phyloP scores from a whole-genome alignment of 2,329 filamentous ascomycete genomes.

The Alternaria solani region DNA sequence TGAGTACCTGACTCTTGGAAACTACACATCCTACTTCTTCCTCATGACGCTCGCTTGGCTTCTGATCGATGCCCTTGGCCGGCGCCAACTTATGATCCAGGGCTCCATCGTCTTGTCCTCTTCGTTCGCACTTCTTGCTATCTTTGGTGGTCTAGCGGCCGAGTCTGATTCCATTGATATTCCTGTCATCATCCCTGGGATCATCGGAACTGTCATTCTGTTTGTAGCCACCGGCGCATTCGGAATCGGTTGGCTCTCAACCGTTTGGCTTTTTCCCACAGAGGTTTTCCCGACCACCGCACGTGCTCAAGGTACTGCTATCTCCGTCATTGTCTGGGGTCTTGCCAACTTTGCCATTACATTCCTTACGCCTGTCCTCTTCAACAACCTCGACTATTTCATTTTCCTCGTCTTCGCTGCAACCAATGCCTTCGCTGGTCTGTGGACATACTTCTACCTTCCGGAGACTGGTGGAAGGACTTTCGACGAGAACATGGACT shows the following conservation, averaged over 20 bases:
- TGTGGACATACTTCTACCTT: slow-evolving; percentile 62
- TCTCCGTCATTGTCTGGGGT: slow-evolving; percentile 65
- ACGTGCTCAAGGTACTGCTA: slow-evolving; percentile 63
- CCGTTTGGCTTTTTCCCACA: slow-evolving; percentile 67
- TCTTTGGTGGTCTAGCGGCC: slow-evolving; percentile 61
- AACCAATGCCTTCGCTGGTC: slow-evolving; percentile 63
- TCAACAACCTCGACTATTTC: slow-evolving; percentile 67
- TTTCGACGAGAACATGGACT: slow-evolving; percentile 68
- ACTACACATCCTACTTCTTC: slow-evolving; percentile 68
- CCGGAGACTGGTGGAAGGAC: slow-evolving; percentile 66
- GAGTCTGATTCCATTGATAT: slow-evolving; percentile 50
- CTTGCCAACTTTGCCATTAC: slow-evolving; percentile 67
- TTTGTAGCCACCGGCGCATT: slow-evolving; percentile 68
- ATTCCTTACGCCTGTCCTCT: slow-evolving; percentile 65
- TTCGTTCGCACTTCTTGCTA: slow-evolving; percentile 61
- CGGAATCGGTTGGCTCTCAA: slow-evolving; percentile 67
- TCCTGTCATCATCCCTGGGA: slow-evolving; percentile 54
- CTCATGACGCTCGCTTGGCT: slow-evolving; percentile 70
- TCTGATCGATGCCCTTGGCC: slow-evolving; percentile 64
- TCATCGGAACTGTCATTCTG: slow-evolving; percentile 61
- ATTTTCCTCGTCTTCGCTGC: slow-evolving; percentile 65
- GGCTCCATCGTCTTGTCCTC: slow-evolving; percentile 59
- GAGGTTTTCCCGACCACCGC: slow-evolving; percentile 66
- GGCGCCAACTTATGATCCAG: slow-evolving; percentile 62
- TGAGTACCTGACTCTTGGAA: slow-evolving; percentile 66